Conservation (phyloP, 148 eudicot genomes). For the Persicaria maculosa region DNA sequence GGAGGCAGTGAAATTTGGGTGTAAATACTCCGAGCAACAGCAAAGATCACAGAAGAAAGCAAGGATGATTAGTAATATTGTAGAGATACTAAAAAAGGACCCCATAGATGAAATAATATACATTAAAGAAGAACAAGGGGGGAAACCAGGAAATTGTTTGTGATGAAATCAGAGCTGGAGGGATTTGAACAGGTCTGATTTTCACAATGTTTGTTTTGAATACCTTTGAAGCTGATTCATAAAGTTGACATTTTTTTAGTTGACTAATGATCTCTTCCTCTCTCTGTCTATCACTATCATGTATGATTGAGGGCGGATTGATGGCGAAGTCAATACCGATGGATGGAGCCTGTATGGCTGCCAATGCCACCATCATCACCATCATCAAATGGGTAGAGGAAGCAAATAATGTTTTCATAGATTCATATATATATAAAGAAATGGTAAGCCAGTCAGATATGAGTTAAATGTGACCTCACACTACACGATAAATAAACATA, state of each 20-base stretch:
- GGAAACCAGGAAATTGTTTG: constrained; percentile 12
- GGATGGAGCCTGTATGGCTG: not conserved
- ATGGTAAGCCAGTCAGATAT: constrained; percentile 3
- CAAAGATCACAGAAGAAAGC: constrained; percentile 19
- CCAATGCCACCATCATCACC: constrained; percentile 1
- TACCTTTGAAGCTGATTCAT: not conserved
- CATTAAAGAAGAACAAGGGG: constrained; percentile 1
- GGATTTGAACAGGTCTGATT: constrained; percentile 17
- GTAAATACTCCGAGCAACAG: constrained; percentile 25
- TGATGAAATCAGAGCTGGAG: constrained; percentile 16
- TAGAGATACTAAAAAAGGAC: constrained; percentile 20
- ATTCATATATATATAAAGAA: not conserved
- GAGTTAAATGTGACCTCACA: not conserved
- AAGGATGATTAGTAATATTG: constrained; percentile 21
- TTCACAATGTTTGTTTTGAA: constrained; percentile 16
- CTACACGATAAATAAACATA: not conserved
- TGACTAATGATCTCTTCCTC: not conserved
- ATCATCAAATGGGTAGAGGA: not conserved
- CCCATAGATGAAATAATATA: constrained; percentile 37
- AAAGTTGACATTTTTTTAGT: constrained; percentile 12
- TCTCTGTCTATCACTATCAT: not conserved
- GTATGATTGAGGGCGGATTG: not conserved
- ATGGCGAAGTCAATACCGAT: constrained; percentile 2
- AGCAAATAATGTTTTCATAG: not conserved
- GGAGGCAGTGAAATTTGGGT: constrained; percentile 57